Evolutionary conservation across 345 rosid species (phyloP).

Genomic region (Hibiscus mutabilis): DNA sequence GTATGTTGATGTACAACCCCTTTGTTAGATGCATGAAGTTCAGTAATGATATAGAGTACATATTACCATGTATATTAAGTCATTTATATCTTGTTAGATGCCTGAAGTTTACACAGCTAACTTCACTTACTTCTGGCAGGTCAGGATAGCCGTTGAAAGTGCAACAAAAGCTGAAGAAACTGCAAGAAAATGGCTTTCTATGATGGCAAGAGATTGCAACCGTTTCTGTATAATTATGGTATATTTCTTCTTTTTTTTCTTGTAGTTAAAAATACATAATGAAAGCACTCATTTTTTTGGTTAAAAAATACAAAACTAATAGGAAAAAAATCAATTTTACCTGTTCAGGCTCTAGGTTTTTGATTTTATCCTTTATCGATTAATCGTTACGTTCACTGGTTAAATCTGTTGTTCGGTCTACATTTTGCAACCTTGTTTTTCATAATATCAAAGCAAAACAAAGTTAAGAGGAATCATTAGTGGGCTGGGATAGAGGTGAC

Average conservation of each 20-base stretch:
- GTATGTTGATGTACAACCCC: conserved; percentile 23
- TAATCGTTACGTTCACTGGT: no score
- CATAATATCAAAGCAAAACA: neutral
- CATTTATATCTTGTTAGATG: neutral
- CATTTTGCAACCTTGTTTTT: no score
- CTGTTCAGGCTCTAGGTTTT: no score
- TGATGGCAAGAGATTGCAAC: conserved; percentile 60
- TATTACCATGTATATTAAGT: neutral
- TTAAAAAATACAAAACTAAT: no score
- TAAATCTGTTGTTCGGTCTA: no score
- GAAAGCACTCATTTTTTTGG: no score
- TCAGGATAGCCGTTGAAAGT: conserved; percentile 38
- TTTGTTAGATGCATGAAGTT: neutral
- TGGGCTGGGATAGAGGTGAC: neutral
- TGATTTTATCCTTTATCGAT: no score
- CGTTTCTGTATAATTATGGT: conserved; percentile 93
- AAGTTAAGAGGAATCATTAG: neutral
- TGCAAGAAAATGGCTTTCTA: conserved; percentile 53
- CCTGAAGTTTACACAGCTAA: neutral
- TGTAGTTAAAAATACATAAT: no score
- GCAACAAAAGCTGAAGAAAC: conserved; percentile 58
- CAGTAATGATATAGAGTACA: neutral
- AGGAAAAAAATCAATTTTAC: no score
- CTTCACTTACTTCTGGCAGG: conserved; percentile 28
- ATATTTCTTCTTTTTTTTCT: neutral